Evolutionary conservation across 140 eudicot genomes (phyloP), one percentile per base, ranked within the genome.

Genomic region (Stevia rebaudiana): DNA sequence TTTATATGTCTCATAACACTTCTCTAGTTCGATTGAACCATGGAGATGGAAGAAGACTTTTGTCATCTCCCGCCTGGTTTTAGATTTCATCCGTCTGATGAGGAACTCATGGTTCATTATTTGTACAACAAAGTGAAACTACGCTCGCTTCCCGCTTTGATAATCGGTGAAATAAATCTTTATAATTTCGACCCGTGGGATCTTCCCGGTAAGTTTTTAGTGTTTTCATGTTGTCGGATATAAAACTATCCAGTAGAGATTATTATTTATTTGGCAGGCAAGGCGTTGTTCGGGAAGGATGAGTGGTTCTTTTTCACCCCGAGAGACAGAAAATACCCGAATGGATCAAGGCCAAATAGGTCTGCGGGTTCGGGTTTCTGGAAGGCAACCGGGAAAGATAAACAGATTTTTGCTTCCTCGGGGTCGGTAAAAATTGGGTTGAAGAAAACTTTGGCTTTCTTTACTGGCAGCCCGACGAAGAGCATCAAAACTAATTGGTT

Each of bases 221-320:
- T 5, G 8, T 12, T 43, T 43, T 43, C 5, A 0, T n/a, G 21
- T 53, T 1, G 35, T 12, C 16, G 5, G 9, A 39, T 53, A 23
- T 53, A 53, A 37, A 23, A 53, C 25, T 6, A 13, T 7, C n/a
- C 53, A 11, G 31, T 57, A 6, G 0, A 61, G 17, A 53, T 61
- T 67, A 11, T 37, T 65, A 22, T 12, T 37, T 48, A 13, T 33
- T 59, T 67, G 46, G 11, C 79, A 86, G 95, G 58, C 18, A 86
- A 83, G 58, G 81, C 81, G 0, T 28, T 67, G 39, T 82, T 72
- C 17, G 95, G 90, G 52, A 78, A 76, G 23, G 83, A 86, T 10
- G 90, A 86, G 48, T 78, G 85, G 95, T 86, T 50, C 25, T 86
- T 86, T 56, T 86, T 80, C 57, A 86, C 77, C 35, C 95, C 89